Conservation (phyloP, 2,329 filamentous ascomycete species). For the Beauveria australis region DNA sequence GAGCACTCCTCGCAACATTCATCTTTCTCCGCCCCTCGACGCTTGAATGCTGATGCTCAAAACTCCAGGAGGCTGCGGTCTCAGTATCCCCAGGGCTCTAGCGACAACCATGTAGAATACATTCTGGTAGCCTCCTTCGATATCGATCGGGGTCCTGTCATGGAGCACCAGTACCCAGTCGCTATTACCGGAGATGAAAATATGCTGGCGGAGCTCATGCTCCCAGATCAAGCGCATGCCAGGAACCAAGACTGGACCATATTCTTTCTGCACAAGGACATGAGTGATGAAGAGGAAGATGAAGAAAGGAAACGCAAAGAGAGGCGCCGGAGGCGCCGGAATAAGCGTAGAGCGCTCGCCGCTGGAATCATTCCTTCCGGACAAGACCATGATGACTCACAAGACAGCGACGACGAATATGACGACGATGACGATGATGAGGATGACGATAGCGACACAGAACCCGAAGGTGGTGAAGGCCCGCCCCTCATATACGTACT, state of each 20-base stretch:
- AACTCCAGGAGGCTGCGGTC: slow-evolving; percentile 55
- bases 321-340: slow-evolving; percentile 42
- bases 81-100: slow-evolving; percentile 65
- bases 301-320: slow-evolving; percentile 54
- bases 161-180: slow-evolving; percentile 96
- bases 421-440: slow-evolving; percentile 44
- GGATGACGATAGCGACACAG: slow-evolving; percentile 48
- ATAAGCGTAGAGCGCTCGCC: slow-evolving; percentile 41
- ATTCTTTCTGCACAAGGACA: slow-evolving; percentile 96
- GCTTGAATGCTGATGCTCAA: slow-evolving; percentile 42
- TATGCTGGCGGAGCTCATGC: slow-evolving; percentile 96
- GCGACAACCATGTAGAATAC: slow-evolving; percentile 95
- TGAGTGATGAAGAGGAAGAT: slow-evolving; percentile 73
- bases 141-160: slow-evolving; percentile 89
- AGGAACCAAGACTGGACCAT: slow-evolving; percentile 98
- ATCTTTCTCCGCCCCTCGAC: slow-evolving; percentile 44
- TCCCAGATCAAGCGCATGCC: slow-evolving; percentile 92
- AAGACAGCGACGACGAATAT: slow-evolving; percentile 39
- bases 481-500: slow-evolving; percentile 94
- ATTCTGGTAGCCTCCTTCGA: slow-evolving; percentile 97
- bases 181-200: slow-evolving; percentile 95
- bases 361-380: slow-evolving; percentile 40
- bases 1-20: slow-evolving; percentile 55
- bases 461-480: slow-evolving; percentile 67
- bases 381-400: slow-evolving; percentile 31